Base-by-base conservation (phyloP, 164 flowering plant genomes). In the Litsea cubeba region DNA sequence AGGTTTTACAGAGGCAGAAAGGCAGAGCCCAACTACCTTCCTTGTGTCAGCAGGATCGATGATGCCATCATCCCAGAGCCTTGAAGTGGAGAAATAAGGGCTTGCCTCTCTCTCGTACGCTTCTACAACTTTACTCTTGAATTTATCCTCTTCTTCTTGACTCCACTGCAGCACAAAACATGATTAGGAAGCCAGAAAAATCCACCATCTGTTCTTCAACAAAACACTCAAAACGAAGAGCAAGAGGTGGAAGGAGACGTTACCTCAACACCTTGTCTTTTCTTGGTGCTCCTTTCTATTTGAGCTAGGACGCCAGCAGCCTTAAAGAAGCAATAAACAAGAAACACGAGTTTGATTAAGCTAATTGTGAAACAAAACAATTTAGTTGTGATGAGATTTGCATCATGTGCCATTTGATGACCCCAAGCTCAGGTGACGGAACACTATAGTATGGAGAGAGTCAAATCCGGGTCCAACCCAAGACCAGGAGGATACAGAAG, bases 41-140 rank as follows among this genome's bases (percentile, higher is more conserved):
- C 97, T 82, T 22, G 97, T 92, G 78, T 96, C 99, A 5, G 97
- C 95, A 0, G 99, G 98, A 77, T 96, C 97, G 25, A 96, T 90
- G 63, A 96, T 79, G 35, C 99, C 99, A 70, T 96, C 99, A 49
- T 96, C 98, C 99, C 99, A 96, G 1, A 96, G 88, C 84, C 98
- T 87, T 2, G 97, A 93, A 12, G 98, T 92, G 22, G 99, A 90
- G 82, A 89, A 96, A 79, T 88, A 94, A n/a, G 95, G 81, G 62
- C 81, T 87, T 32, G 90, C 94, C 77, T 94, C 99, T 83, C 77
- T 84, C 60, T 96, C 97, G 57, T 92, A 96, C 65, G 93, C 91
- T 74, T 92, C 93, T 63, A 90, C 88, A 6, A 90, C 92, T 82
- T 82, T 88, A 15, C 81, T 76, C 84, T 89, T 90, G 87, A 92